A percentile compares a stretch with the other conserved stretches of the same genome.
phyloP scores from a whole-genome alignment of 768 basidiomycete genomes.

The Mycena venus region DNA sequence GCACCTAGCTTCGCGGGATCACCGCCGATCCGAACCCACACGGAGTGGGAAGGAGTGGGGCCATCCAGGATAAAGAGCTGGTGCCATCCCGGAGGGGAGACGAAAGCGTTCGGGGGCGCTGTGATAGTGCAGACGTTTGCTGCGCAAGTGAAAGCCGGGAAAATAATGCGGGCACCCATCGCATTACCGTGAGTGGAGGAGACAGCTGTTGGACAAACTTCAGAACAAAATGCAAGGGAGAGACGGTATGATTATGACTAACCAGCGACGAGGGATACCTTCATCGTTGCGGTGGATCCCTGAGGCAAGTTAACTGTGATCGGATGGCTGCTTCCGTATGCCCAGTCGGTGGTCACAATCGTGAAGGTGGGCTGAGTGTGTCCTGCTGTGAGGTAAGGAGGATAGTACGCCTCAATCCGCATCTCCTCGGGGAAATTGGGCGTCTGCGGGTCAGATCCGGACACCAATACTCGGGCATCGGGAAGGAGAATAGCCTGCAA shows the following conservation, averaged over 20 bases:
- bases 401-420: constrained; percentile 84
- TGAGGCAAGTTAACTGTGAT: constrained; percentile 65
- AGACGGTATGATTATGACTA: constrained; percentile 34
- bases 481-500: constrained; percentile 75
- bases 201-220: constrained; percentile 56
- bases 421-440: constrained; percentile 80
- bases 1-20: constrained; percentile 79
- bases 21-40: constrained; percentile 84
- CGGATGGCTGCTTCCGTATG: constrained; percentile 62
- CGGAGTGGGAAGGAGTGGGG: constrained; percentile 81
- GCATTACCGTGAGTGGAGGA: constrained; percentile 85
- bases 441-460: constrained; percentile 82
- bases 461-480: constrained; percentile 81
- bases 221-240: constrained; percentile 18
- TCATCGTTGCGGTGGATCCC: constrained; percentile 59
- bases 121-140: constrained; percentile 83
- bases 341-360: constrained; percentile 74
- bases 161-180: constrained; percentile 80
- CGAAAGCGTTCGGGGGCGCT: constrained; percentile 76
- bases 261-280: constrained; percentile 77
- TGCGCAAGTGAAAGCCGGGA: constrained; percentile 78
- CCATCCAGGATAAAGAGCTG: constrained; percentile 84
- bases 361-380: constrained; percentile 72
- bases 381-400: constrained; percentile 84
- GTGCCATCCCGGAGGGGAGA: constrained; percentile 84